Evolutionary conservation across 2,329 filamentous ascomycete genomes (phyloP), one percentile per base, ranked within the genome.

Genomic region (Albophoma yamanashiensis): DNA sequence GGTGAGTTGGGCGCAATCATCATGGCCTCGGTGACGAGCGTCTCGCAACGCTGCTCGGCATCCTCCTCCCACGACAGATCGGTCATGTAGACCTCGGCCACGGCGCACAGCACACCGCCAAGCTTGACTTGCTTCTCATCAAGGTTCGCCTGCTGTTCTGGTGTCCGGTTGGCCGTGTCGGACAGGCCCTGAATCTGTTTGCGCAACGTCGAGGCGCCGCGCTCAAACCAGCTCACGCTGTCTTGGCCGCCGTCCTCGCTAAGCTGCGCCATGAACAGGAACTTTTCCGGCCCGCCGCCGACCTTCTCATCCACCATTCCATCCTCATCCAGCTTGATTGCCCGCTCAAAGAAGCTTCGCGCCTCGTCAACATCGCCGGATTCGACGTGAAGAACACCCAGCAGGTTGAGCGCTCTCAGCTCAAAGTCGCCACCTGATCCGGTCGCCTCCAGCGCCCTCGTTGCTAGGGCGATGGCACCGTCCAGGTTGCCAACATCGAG

Each of bases 1-100:
- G 92, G 84, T 59, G 85, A 87, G 59, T 88, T 83, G 4, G 93
- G 92, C 61, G 89, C 89, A 62, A 95, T 84, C 67, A 96, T 78
- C 60, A 94, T 87, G 34, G 94, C 94, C 77, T 99, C 92, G 7
- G 92, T 96, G 64, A 97, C 85, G 61, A 96, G 85, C 6, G 84
- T 78, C 75, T 99, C 93, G 78, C 95, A 99, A 66, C 88, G 84
- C 65, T 83, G 79, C 77, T 99, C 94, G 6, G 93, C 94, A 70
- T 97, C 92, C 58, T 87, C 85, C 75, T 97, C 92, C 91, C 84
- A 94, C 68, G 89, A 94, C 67, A 97, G 77, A 77, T 99, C 94
- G 14, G 94, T 99, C 94, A 99, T 99, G 79, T 97, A 99, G 57
- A 99, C 91, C 77, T 99, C 94, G 8, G 91, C 87, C 62, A 97